Base-by-base conservation (phyloP, 345 rosid genomes). In the Salix arbutifolia region DNA sequence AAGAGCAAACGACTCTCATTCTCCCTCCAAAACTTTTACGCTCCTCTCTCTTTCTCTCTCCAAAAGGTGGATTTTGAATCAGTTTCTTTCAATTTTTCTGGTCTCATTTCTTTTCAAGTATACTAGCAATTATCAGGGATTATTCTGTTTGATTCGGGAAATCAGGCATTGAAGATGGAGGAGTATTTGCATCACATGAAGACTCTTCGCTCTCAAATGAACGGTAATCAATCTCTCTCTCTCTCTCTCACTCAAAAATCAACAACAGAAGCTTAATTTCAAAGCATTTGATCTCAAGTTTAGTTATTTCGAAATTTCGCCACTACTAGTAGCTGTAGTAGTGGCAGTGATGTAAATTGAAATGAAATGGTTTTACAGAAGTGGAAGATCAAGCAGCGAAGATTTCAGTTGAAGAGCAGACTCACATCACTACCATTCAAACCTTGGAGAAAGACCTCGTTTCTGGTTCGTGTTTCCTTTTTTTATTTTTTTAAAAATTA, bases 331-430 rank as follows among this genome's bases (percentile, higher is more conserved):
- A 44, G 17, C 14, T 7, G 65, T 2, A 33, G 13, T 58, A 17
- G 65, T 52, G 67, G 21, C 26, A 8, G 16, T 62, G 33, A 31
- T 26, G 11, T 28, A 25, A 17, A 30, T 9, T 44, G 11, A 25
- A 65, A 14, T 33, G 21, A 42, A 4, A 9, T 35, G 50, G 56
- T 62, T 65, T 30, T 70, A 70, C 75, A 92, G 95, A 92, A 78
- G 95, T 87, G 72, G 97, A 92, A 83, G 95, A 94, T 88, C 95
- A 90, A 56, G 90, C 89, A 3, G 89, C 94, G 25, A 90, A 89
- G 86, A 81, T 81, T 69, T 87, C 94, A 8, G 88, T 84, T 21
- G 90, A 94, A 71, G 97, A 90, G 87, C 95, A 92, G 48, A 80
- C 75, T 86, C 91, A 44, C 69, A 72, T 88, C 76, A 74, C 92